A percentile compares a stretch with the other conserved stretches of the same genome.
phyloP scores from a whole-genome alignment of 345 rosid species.

The Pelargonium nanum region DNA sequence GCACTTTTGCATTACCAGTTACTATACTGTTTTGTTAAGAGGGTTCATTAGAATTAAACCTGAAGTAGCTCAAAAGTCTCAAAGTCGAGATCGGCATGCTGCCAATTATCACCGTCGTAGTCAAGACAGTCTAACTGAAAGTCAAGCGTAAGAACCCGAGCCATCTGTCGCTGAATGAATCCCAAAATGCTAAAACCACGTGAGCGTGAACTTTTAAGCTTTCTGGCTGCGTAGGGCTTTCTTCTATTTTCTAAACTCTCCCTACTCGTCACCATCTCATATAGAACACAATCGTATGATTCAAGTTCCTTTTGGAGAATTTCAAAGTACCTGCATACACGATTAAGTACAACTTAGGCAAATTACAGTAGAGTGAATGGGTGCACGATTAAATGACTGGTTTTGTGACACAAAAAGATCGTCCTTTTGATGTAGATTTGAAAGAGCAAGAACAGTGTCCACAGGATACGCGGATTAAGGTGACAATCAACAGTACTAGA shows the following conservation, averaged over 20 bases:
- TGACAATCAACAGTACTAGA: no score
- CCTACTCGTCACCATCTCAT: constrained; percentile 90
- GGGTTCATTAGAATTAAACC: constrained; percentile 27
- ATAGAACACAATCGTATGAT: constrained; percentile 75
- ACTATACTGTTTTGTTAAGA: neutral
- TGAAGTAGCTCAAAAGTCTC: constrained; percentile 91
- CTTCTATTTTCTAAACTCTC: constrained; percentile 61
- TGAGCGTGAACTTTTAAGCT: constrained; percentile 44
- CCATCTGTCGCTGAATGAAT: constrained; percentile 82
- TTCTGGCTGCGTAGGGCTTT: constrained; percentile 35
- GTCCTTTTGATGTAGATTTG: no score
- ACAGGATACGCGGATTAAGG: neutral
- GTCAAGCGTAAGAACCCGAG: constrained; percentile 58
- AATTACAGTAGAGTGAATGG: neutral
- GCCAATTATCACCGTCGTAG: constrained; percentile 72
- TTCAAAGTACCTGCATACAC: constrained; percentile 50
- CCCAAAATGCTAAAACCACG: constrained; percentile 72
- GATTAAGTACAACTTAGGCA: constrained; percentile 1
- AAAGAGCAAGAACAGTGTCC: no score
- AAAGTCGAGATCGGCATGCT: constrained; percentile 90
- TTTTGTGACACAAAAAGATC: no score
- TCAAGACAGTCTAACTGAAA: constrained; percentile 86
- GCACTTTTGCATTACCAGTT: constrained; percentile 28
- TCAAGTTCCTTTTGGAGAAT: constrained; percentile 79
- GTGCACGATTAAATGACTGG: no score